Conservation (phyloP, 306 rosid genomes). For the Arachis stenosperma region DNA sequence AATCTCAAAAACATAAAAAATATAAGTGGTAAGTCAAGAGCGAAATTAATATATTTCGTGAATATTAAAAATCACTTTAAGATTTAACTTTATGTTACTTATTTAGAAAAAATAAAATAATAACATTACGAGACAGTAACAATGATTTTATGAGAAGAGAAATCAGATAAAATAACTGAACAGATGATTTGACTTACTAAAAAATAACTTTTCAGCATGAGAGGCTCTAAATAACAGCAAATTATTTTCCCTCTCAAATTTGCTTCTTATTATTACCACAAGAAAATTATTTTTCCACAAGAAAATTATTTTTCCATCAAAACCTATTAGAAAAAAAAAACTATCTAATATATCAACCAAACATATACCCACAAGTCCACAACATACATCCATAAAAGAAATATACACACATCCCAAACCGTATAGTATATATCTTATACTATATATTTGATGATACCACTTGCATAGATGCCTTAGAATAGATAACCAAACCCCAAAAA, state of each 20-base stretch:
- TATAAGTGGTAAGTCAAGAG: too few species aligned
- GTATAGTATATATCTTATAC: neutral
- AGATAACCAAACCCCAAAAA: slow-evolving; percentile 15
- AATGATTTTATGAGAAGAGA: too few species aligned
- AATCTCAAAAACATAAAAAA: too few species aligned
- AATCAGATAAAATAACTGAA: too few species aligned
- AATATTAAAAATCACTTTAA: too few species aligned
- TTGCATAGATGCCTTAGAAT: neutral
- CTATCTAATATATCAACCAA: neutral
- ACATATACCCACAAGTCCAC: slow-evolving; percentile 29
- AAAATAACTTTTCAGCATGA: neutral
- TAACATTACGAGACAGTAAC: too few species aligned
- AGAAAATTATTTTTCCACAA: slow-evolving; percentile 14
- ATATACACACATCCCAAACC: slow-evolving; percentile 1
- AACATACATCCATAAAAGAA: neutral
- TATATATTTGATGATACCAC: neutral
- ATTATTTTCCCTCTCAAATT: neutral
- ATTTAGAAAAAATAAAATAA: too few species aligned
- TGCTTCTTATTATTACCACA: slow-evolving; percentile 5
- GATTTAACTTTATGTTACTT: too few species aligned
- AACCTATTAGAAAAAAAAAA: slow-evolving; percentile 13
- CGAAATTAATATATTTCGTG: too few species aligned
- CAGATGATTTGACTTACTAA: neutral
- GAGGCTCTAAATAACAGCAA: neutral
- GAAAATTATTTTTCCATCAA: slow-evolving; percentile 18